Evolutionary conservation across 1,284 basidiomycete genomes (phyloP).

Genomic region (Coriolopsis trogii): DNA sequence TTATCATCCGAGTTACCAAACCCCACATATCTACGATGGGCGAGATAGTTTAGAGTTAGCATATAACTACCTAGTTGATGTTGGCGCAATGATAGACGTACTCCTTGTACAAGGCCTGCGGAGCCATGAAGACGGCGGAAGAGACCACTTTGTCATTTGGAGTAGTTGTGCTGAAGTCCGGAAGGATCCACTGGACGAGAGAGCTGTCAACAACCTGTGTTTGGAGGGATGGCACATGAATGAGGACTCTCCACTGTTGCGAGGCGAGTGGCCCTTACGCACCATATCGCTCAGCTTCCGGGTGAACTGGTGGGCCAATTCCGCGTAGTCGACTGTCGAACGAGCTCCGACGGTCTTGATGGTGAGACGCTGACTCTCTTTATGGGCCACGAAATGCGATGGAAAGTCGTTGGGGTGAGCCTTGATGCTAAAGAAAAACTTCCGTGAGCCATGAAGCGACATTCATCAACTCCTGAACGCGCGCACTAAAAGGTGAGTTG

Average conservation of each 20-base stretch:
- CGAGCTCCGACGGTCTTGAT: constrained; percentile 23
- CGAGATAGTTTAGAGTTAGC: background rate
- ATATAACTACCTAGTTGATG: too few species aligned
- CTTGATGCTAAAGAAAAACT: constrained; percentile 33
- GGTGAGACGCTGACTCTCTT: constrained; percentile 38
- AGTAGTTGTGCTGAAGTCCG: constrained; percentile 51
- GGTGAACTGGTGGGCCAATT: constrained; percentile 38
- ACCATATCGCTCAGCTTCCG: constrained; percentile 19
- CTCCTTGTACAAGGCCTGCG: constrained; percentile 43
- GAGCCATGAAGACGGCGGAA: constrained; percentile 49
- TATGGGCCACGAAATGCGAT: constrained; percentile 42
- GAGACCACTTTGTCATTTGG: constrained; percentile 41
- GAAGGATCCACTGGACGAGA: constrained; percentile 46
- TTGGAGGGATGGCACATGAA: background rate
- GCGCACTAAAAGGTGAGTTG: constrained; percentile 34
- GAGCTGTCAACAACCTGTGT: constrained; percentile 36
- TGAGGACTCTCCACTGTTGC: too few species aligned
- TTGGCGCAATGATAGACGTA: too few species aligned
- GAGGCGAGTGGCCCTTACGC: too few species aligned
- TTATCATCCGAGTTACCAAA: constrained; percentile 38
- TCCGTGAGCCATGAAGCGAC: too few species aligned
- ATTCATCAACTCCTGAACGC: background rate
- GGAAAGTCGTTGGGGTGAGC: constrained; percentile 44
- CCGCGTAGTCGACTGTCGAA: constrained; percentile 34
- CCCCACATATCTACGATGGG: constrained; percentile 35